phyloP scores from a whole-genome alignment of 129 eudicot species.

The Flaveria ramosissima region DNA sequence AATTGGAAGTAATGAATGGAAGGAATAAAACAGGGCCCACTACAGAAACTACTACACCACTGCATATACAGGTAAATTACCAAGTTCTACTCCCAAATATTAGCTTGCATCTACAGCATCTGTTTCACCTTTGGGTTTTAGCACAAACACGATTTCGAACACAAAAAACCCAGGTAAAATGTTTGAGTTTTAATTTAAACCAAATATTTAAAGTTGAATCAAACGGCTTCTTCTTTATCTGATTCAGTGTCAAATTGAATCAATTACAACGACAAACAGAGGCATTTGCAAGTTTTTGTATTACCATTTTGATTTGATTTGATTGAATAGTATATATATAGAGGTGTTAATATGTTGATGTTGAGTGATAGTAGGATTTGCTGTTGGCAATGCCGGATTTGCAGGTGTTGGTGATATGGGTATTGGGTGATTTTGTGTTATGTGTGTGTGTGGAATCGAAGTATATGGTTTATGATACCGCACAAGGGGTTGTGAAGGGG shows the following conservation, averaged over 20 bases:
- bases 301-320: too few species aligned
- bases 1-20: conserved; percentile 75
- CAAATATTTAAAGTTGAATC: background rate
- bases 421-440: conserved; percentile 17
- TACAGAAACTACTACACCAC: conserved; percentile 59
- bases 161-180: conserved; percentile 40
- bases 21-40: conserved; percentile 62
- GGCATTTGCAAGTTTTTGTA: too few species aligned
- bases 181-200: background rate
- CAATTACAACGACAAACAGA: background rate
- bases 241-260: background rate
- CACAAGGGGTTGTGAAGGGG: conserved; percentile 56
- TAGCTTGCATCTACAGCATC: conserved; percentile 82
- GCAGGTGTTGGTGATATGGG: conserved; percentile 23
- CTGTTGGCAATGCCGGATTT: conserved; percentile 29
- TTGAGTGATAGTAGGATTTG: background rate
- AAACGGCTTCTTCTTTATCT: conserved; percentile 2
- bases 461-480: conserved; percentile 75
- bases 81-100: conserved; percentile 56
- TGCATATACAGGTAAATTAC: conserved; percentile 44
- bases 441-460: conserved; percentile 49
- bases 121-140: conserved; percentile 87
- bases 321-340: too few species aligned
- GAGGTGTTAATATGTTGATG: too few species aligned
- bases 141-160: conserved; percentile 56